A percentile compares a stretch with the other conserved stretches of the same genome.
These are phyloP conservation scores for Dipteronia sinensis DNA, from an alignment of 345 rosid genomes.

Conservation along the genomic window DNA sequence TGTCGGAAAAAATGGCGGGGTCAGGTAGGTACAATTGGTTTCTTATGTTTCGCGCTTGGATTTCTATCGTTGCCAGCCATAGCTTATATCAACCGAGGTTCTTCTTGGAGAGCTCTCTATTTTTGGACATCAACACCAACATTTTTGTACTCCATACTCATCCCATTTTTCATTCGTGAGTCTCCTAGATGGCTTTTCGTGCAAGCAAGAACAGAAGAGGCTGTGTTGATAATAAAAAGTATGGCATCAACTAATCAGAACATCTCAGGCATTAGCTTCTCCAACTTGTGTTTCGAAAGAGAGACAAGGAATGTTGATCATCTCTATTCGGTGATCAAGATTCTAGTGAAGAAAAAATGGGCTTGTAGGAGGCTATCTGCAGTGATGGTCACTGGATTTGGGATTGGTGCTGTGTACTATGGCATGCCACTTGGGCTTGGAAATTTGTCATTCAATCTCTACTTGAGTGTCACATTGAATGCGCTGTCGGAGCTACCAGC, in stretches of 20 bases:
- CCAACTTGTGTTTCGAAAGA: slow-evolving; percentile 31
- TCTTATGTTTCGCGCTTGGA: slow-evolving; percentile 47
- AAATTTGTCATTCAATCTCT: slow-evolving; percentile 55
- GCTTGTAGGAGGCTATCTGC: slow-evolving; percentile 43
- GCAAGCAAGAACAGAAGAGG: slow-evolving; percentile 57
- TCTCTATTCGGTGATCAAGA: slow-evolving; percentile 46
- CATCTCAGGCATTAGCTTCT: slow-evolving; percentile 30
- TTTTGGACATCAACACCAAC: slow-evolving; percentile 55
- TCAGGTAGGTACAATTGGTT: slow-evolving; percentile 42
- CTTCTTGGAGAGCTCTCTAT: slow-evolving; percentile 50
- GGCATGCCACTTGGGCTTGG: slow-evolving; percentile 74
- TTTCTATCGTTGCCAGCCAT: slow-evolving; percentile 48
- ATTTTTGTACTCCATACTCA: slow-evolving; percentile 30
- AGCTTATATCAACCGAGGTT: slow-evolving; percentile 40
- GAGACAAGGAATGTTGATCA: slow-evolving; percentile 32
- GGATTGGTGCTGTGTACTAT: slow-evolving; percentile 65
- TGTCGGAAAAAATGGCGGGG: slow-evolving; percentile 57
- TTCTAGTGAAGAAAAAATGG: slow-evolving; percentile 50
- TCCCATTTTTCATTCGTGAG: slow-evolving; percentile 41
- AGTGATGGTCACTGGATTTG: slow-evolving; percentile 49
- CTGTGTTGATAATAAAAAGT: slow-evolving; percentile 43
- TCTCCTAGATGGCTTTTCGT: slow-evolving; percentile 64
- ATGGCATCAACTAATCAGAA: slow-evolving; percentile 30
- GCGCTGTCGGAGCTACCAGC: slow-evolving; percentile 71
- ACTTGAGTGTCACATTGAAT: slow-evolving; percentile 57